These are phyloP conservation scores for Scedosporium minutisporum DNA, from an alignment of 2,329 filamentous ascomycete species.

Conservation along the genomic window DNA sequence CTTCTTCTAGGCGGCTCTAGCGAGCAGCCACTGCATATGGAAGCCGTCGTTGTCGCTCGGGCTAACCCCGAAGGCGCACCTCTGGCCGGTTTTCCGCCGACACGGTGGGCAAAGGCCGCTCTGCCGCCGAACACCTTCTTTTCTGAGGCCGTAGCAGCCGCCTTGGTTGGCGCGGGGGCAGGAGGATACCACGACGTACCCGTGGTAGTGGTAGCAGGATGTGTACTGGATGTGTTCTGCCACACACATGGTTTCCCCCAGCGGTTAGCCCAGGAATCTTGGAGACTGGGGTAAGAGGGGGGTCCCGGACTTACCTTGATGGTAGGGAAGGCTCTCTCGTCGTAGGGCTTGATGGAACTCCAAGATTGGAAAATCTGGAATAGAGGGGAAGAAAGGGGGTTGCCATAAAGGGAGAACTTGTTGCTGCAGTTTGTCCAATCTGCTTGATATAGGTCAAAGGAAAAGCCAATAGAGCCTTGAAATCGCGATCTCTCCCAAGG, in stretches of 20 bases:
- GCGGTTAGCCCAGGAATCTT: not conserved
- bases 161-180: not conserved
- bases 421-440: no score
- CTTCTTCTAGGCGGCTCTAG: not conserved
- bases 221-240: conserved; percentile 2
- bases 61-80: not conserved
- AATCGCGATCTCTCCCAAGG: no score
- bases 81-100: not conserved
- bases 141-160: not conserved
- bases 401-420: no score
- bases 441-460: no score
- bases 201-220: conserved; percentile 1
- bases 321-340: not conserved
- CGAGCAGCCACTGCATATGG: not conserved
- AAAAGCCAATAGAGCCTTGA: no score
- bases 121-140: not conserved
- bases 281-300: not conserved
- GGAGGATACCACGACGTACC: not conserved
- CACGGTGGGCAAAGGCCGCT: not conserved
- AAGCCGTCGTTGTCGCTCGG: not conserved
- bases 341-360: not conserved
- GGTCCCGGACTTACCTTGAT: not conserved
- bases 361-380: not conserved
- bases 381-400: not conserved
- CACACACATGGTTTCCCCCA: not conserved